phyloP scores from a whole-genome alignment of 139 green algal genomes.

The Picochlorum sp. region DNA sequence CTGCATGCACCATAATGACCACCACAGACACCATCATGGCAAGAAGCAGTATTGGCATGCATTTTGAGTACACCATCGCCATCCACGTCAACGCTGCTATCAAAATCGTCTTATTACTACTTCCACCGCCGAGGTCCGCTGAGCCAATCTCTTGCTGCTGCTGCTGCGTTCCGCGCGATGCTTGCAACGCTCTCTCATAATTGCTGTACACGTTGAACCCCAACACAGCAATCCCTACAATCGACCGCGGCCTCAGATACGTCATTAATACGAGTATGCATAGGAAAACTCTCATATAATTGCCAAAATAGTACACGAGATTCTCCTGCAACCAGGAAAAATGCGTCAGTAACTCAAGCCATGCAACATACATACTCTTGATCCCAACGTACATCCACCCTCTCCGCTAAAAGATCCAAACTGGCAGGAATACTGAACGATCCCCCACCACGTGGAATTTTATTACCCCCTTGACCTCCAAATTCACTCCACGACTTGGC shows the following conservation, averaged over 20 bases:
- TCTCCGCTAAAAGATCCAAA: slow-evolving; percentile 22
- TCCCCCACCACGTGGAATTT: not conserved
- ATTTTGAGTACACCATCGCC: slow-evolving; percentile 23
- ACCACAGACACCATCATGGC: not conserved
- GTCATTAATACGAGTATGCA: slow-evolving; percentile 16
- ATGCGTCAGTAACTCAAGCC: not conserved
- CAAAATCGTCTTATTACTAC: not conserved
- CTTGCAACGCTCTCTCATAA: not conserved
- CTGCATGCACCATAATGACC: slow-evolving; percentile 13
- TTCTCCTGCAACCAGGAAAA: slow-evolving; percentile 24
- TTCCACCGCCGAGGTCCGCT: not conserved
- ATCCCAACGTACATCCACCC: slow-evolving; percentile 17
- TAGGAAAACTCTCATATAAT: slow-evolving; percentile 26
- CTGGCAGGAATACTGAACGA: slow-evolving; percentile 10
- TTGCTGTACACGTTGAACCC: not conserved
- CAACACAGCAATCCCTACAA: slow-evolving; percentile 20
- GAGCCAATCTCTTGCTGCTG: not conserved
- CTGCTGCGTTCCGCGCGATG: not conserved
- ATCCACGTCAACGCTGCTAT: slow-evolving; percentile 16
- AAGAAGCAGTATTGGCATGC: slow-evolving; percentile 23
- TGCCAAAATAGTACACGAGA: slow-evolving; percentile 20
- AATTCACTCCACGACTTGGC: slow-evolving; percentile 24
- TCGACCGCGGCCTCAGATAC: slow-evolving; percentile 22
- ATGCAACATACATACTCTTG: not conserved
- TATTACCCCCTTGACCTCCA: not conserved